These are phyloP conservation scores for Stagonosporopsis cucurbitacearum DNA, from an alignment of 2,329 filamentous ascomycete genomes.

Conservation along the genomic window DNA sequence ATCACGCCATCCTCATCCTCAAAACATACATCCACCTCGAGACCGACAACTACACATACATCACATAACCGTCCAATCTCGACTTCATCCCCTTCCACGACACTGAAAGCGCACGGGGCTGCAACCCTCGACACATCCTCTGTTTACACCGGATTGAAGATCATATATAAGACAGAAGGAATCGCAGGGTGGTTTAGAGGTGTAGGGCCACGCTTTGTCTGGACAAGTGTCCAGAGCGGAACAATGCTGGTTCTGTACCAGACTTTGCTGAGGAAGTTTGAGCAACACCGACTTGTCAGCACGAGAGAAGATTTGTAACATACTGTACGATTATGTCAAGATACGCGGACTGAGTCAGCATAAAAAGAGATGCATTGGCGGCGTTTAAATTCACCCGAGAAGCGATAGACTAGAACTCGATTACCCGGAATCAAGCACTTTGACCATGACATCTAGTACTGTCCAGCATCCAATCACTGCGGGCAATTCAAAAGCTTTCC, in stretches of 20 bases:
- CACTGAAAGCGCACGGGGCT: slow-evolving; percentile 78
- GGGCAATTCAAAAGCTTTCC: neutral
- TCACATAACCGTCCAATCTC: slow-evolving; percentile 73
- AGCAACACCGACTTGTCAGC: slow-evolving; percentile 56
- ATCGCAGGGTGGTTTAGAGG: slow-evolving; percentile 91
- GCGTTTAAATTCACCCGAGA: slow-evolving; percentile 21
- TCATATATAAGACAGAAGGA: slow-evolving; percentile 92
- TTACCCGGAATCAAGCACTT: slow-evolving; percentile 5
- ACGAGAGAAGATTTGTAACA: slow-evolving; percentile 25
- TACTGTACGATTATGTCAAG: slow-evolving; percentile 24
- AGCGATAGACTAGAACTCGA: slow-evolving; percentile 21
- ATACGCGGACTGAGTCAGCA: slow-evolving; percentile 12
- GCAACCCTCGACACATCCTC: slow-evolving; percentile 87
- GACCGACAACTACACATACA: slow-evolving; percentile 32
- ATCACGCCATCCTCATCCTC: slow-evolving; percentile 31
- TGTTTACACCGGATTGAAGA: slow-evolving; percentile 78
- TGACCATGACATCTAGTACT: neutral
- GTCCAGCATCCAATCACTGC: neutral
- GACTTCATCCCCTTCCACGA: slow-evolving; percentile 86
- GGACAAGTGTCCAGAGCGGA: slow-evolving; percentile 96
- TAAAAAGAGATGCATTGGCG: slow-evolving; percentile 24
- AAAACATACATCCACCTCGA: slow-evolving; percentile 41
- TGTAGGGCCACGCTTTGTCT: slow-evolving; percentile 89
- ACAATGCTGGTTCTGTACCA: slow-evolving; percentile 98
- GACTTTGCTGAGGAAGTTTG: slow-evolving; percentile 78